A percentile compares a stretch with the other conserved stretches of the same genome.
These are phyloP conservation scores for Hippophae gyantsensis DNA, from an alignment of 306 rosid genomes.

Conservation along the genomic window DNA sequence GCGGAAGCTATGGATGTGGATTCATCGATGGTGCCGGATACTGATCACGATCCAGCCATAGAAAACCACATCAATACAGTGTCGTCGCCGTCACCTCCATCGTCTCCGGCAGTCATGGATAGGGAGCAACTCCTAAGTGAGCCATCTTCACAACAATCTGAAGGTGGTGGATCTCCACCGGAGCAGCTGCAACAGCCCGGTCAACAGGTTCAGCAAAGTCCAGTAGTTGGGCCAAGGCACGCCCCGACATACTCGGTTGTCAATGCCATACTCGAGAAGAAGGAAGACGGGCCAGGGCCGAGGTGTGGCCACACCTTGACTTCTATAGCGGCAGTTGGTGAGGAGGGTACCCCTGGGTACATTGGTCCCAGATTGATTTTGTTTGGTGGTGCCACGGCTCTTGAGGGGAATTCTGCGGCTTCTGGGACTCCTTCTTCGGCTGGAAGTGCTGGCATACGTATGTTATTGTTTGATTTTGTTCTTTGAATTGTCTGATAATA, in stretches of 20 bases:
- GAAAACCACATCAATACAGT: constrained; percentile 25
- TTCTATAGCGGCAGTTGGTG: constrained; percentile 91
- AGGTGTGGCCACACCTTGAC: constrained; percentile 98
- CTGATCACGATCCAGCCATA: constrained; percentile 68
- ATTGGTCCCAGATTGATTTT: constrained; percentile 84
- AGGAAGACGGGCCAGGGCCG: constrained; percentile 97
- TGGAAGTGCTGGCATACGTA: constrained; percentile 98
- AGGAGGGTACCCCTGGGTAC: constrained; percentile 82
- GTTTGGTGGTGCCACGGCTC: constrained; percentile 98
- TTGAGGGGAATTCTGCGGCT: constrained; percentile 93
- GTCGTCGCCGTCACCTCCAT: constrained; percentile 6
- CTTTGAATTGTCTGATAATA: background rate
- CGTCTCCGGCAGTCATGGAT: constrained; percentile 36
- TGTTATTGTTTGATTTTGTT: constrained; percentile 19
- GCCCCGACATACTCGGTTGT: constrained; percentile 92
- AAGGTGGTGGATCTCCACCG: constrained; percentile 38
- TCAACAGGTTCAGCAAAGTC: constrained; percentile 57
- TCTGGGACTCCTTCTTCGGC: constrained; percentile 96
- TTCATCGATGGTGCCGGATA: constrained; percentile 72
- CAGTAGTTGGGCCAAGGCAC: constrained; percentile 81
- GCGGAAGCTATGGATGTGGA: constrained; percentile 68
- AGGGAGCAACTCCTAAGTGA: constrained; percentile 52
- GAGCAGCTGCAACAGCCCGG: constrained; percentile 15
- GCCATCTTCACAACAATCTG: constrained; percentile 23
- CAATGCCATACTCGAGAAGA: constrained; percentile 79